Evolutionary conservation across 2,329 filamentous ascomycete species (phyloP).

Genomic region (Hysterium pulicare): DNA sequence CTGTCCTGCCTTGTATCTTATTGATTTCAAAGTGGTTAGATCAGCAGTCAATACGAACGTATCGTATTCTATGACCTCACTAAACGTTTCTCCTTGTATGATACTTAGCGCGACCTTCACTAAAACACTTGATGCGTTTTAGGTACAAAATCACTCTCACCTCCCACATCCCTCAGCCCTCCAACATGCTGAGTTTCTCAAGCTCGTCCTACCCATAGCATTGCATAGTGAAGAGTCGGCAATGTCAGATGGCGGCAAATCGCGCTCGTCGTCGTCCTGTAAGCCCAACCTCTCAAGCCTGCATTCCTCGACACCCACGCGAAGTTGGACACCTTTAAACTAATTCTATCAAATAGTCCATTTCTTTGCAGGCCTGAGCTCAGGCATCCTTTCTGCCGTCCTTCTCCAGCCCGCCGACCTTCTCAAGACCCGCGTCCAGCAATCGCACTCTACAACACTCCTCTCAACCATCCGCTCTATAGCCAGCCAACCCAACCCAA

Average conservation of each 20-base stretch:
- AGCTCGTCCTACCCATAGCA: background rate
- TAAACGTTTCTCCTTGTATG: too few relatives aligned
- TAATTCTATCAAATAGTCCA: slow-evolving; percentile 54
- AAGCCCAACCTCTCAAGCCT: slow-evolving; percentile 13
- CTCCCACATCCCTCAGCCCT: too few relatives aligned
- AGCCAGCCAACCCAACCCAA: slow-evolving; percentile 60
- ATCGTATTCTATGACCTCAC: too few relatives aligned
- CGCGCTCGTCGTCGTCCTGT: slow-evolving; percentile 51
- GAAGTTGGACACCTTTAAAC: background rate
- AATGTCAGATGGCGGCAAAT: slow-evolving; percentile 52
- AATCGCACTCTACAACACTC: slow-evolving; percentile 70
- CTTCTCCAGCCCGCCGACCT: slow-evolving; percentile 93
- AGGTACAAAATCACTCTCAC: too few relatives aligned
- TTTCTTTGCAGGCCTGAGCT: slow-evolving; percentile 82
- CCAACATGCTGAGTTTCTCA: slow-evolving; percentile 4
- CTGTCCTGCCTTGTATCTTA: too few relatives aligned
- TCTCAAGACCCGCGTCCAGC: slow-evolving; percentile 93
- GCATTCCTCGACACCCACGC: background rate
- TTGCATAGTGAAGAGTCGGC: slow-evolving; percentile 27
- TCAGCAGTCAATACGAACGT: too few relatives aligned
- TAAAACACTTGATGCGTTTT: too few relatives aligned
- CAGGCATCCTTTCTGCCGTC: slow-evolving; percentile 82
- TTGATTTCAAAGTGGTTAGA: too few relatives aligned
- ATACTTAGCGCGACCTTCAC: too few relatives aligned
- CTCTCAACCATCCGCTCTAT: slow-evolving; percentile 67